These are phyloP conservation scores for Oryza brachyantha DNA, from an alignment of 176 grass and related monocot species.

Conservation along the genomic window DNA sequence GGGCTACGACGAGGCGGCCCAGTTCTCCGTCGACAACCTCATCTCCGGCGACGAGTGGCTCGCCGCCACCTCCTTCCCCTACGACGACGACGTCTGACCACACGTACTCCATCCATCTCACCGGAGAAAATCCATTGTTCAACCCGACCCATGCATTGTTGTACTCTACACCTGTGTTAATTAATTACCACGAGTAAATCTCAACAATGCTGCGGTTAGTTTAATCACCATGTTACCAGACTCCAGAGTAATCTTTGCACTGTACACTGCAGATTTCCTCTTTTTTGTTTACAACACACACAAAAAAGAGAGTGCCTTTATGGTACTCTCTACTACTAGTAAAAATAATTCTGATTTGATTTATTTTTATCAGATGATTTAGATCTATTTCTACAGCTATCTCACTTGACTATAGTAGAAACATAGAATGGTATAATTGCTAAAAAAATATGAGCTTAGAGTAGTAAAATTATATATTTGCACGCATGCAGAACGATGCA, in stretches of 20 bases:
- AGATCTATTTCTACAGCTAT: too few species aligned
- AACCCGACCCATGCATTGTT: not conserved
- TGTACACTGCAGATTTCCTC: not conserved
- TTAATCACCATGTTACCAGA: not conserved
- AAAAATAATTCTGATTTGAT: too few species aligned
- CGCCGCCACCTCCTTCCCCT: conserved; percentile 66
- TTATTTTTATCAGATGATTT: too few species aligned
- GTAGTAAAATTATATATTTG: too few species aligned
- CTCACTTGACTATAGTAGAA: too few species aligned
- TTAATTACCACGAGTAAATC: not conserved
- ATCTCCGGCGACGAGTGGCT: conserved; percentile 78
- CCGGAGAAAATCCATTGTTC: not conserved
- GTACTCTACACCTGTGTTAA: not conserved
- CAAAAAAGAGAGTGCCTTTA: too few species aligned
- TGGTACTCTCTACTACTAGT: too few species aligned
- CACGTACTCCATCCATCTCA: not conserved
- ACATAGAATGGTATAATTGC: too few species aligned
- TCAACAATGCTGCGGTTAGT: not conserved
- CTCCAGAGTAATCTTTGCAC: not conserved
- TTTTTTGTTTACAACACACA: not conserved
- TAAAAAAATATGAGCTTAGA: too few species aligned
- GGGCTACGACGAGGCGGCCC: conserved; percentile 55
- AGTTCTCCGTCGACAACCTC: conserved; percentile 55
- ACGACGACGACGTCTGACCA: not conserved
- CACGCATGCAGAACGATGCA: too few species aligned